These are phyloP conservation scores for Glycine soja DNA, from an alignment of 306 rosid genomes.

Conservation along the genomic window DNA sequence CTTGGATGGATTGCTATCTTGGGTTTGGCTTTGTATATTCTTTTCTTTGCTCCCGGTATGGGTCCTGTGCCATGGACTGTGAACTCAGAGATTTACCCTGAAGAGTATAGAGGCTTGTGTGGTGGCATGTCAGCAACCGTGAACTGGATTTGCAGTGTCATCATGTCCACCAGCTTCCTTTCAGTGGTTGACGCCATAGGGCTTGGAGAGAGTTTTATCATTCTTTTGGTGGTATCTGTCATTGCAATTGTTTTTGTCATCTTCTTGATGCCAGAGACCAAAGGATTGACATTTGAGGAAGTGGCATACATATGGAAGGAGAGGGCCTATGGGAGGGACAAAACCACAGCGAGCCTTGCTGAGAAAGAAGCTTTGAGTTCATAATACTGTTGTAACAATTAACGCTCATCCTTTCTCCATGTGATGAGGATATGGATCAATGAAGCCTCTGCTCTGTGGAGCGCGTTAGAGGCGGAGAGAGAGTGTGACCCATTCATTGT, in stretches of 20 bases:
- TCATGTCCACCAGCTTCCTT: slow-evolving; percentile 70
- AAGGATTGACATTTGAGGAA: slow-evolving; percentile 78
- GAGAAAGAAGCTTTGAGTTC: slow-evolving; percentile 37
- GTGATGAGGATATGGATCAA: background rate
- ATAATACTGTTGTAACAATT: background rate
- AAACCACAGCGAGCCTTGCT: slow-evolving; percentile 54
- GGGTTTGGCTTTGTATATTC: slow-evolving; percentile 69
- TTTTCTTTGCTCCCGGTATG: slow-evolving; percentile 80
- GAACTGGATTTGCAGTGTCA: slow-evolving; percentile 73
- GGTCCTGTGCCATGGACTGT: slow-evolving; percentile 87
- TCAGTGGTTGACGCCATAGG: slow-evolving; percentile 64
- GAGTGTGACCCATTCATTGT: background rate
- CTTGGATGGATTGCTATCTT: slow-evolving; percentile 68
- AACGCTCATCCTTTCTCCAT: background rate
- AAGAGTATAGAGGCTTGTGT: slow-evolving; percentile 74
- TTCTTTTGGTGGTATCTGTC: slow-evolving; percentile 59
- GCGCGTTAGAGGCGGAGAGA: too few species aligned
- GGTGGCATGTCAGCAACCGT: slow-evolving; percentile 92
- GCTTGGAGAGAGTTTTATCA: slow-evolving; percentile 67
- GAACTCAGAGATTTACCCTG: slow-evolving; percentile 87
- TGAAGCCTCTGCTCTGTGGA: background rate
- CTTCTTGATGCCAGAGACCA: slow-evolving; percentile 67
- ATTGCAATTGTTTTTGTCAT: slow-evolving; percentile 56
- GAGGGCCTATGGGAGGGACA: slow-evolving; percentile 63
- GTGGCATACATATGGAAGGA: slow-evolving; percentile 74